Conservation (phyloP, 164 flowering plant genomes). For the Protea cynaroides region DNA sequence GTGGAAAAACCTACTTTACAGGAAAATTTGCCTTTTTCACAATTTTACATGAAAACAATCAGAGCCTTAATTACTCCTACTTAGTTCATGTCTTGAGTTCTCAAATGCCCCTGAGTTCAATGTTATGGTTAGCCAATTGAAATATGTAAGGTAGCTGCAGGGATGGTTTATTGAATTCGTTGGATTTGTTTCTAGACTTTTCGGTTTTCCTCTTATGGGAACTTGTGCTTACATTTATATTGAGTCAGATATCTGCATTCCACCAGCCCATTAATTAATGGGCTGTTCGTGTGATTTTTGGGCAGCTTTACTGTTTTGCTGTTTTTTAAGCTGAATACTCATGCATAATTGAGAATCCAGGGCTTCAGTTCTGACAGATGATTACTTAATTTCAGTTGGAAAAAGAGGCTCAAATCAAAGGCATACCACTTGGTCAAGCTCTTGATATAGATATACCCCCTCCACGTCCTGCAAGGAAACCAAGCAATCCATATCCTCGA, state of each 20-base stretch:
- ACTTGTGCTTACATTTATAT: neutral
- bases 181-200: no score
- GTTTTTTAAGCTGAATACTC: constrained; percentile 3
- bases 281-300: neutral
- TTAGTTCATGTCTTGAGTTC: no score
- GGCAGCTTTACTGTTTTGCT: neutral
- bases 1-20: no score
- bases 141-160: no score
- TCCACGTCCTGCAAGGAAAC: constrained; percentile 96
- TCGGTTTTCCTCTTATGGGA: no score
- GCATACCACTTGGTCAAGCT: constrained; percentile 67
- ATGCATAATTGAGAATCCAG: neutral
- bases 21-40: no score
- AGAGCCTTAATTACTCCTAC: no score
- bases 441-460: constrained; percentile 90
- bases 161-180: no score
- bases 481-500: constrained; percentile 93
- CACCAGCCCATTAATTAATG: neutral
- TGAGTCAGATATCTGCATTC: neutral
- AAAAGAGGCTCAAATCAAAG: constrained; percentile 77
- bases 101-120: no score
- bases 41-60: no score
- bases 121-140: no score
- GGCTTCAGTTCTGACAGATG: constrained; percentile 5
- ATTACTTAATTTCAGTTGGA: constrained; percentile 60